phyloP scores from a whole-genome alignment of 768 basidiomycete species.

The Mycena epipterygia region DNA sequence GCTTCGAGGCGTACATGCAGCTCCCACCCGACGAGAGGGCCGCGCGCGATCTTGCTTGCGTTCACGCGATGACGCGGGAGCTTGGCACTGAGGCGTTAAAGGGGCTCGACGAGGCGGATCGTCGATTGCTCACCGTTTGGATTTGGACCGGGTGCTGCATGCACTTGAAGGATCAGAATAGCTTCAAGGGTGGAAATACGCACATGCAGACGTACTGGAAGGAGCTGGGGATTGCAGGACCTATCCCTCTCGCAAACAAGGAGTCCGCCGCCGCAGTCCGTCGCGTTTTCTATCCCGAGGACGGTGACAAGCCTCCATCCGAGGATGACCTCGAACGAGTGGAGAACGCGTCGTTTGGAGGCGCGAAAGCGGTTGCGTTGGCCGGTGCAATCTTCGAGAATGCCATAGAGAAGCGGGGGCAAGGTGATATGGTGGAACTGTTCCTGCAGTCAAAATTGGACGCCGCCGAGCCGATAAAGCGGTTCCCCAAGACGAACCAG shows the following conservation, averaged over 20 bases:
- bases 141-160: slow-evolving; percentile 21
- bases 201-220: slow-evolving; percentile 29
- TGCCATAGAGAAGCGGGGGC: slow-evolving; percentile 20
- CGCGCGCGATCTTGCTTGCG: slow-evolving; percentile 4
- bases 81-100: slow-evolving; percentile 33
- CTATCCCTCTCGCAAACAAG: not conserved
- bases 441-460: not conserved
- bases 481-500: slow-evolving; percentile 7
- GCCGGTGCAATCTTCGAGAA: slow-evolving; percentile 23
- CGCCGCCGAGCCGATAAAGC: not conserved
- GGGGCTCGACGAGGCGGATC: slow-evolving; percentile 18
- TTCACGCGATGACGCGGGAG: slow-evolving; percentile 5
- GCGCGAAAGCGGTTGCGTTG: slow-evolving; percentile 20
- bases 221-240: slow-evolving; percentile 4
- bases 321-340: slow-evolving; percentile 7
- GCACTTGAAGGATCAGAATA: slow-evolving; percentile 39
- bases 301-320: not conserved
- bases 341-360: slow-evolving; percentile 17
- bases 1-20: slow-evolving; percentile 11
- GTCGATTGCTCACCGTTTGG: slow-evolving; percentile 33
- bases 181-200: slow-evolving; percentile 37
- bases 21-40: slow-evolving; percentile 26
- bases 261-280: slow-evolving; percentile 12
- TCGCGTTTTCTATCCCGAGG: not conserved
- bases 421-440: slow-evolving; percentile 10